Conservation (phyloP, 306 rosid genomes). For the Vigna hirtella region DNA sequence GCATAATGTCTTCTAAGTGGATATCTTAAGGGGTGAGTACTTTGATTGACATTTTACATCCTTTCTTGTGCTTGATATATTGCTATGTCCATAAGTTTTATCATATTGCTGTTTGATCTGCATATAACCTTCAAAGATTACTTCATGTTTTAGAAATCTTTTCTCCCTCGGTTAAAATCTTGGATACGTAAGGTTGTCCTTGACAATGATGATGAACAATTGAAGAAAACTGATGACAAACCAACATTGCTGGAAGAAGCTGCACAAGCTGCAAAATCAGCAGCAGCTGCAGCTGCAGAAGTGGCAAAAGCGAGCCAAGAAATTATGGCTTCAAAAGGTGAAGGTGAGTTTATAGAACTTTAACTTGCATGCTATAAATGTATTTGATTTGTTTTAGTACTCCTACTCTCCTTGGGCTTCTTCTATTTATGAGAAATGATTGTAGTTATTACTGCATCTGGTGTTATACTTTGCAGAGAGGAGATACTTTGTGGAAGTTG, state of each 20-base stretch:
- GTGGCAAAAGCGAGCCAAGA: slow-evolving; percentile 89
- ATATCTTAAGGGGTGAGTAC: slow-evolving; percentile 16
- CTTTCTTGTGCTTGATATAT: slow-evolving; percentile 25
- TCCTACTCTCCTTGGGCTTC: slow-evolving; percentile 6
- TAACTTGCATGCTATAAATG: slow-evolving; percentile 32
- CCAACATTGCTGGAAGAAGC: slow-evolving; percentile 83
- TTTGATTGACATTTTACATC: slow-evolving; percentile 40
- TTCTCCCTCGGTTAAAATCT: slow-evolving; percentile 87
- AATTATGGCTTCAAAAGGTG: slow-evolving; percentile 75
- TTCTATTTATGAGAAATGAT: slow-evolving; percentile 32
- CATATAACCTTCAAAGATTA: slow-evolving; percentile 37
- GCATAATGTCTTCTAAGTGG: slow-evolving; percentile 32
- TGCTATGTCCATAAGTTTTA: slow-evolving; percentile 27
- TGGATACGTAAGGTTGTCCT: slow-evolving; percentile 87
- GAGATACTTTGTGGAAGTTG: slow-evolving; percentile 64
- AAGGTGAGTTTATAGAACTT: slow-evolving; percentile 61
- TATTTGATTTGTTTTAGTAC: slow-evolving; percentile 3
- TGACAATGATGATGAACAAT: slow-evolving; percentile 64
- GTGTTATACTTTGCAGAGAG: slow-evolving; percentile 62
- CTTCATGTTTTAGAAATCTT: slow-evolving; percentile 67
- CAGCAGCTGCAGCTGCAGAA: slow-evolving; percentile 95
- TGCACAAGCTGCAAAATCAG: slow-evolving; percentile 90
- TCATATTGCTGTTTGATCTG: slow-evolving; percentile 29
- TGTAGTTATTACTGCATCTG: slow-evolving; percentile 40
- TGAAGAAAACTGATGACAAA: slow-evolving; percentile 55